Evolutionary conservation across 164 flowering plant species (phyloP).

Genomic region (Vitis amurensis): DNA sequence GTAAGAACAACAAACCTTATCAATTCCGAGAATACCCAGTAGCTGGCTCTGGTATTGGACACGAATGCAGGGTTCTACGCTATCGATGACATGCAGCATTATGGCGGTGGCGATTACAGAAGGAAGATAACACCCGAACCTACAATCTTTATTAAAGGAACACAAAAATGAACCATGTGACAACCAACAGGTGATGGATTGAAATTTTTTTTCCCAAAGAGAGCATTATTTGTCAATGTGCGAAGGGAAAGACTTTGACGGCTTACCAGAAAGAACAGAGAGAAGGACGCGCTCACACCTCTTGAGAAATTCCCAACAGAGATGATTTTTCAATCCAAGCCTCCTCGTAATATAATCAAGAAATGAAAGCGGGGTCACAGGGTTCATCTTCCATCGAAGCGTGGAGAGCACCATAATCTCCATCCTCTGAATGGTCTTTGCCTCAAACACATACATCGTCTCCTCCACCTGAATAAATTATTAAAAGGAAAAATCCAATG

Average conservation of each 20-base stretch:
- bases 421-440: conserved; percentile 82
- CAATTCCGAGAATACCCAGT: conserved; percentile 39
- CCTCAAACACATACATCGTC: conserved; percentile 60
- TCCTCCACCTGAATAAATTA: conserved; percentile 60
- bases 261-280: conserved; percentile 56
- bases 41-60: conserved; percentile 38
- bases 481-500: conserved; percentile 3
- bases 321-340: conserved; percentile 48
- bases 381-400: conserved; percentile 87
- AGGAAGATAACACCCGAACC: conserved; percentile 48
- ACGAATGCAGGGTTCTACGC: conserved; percentile 31
- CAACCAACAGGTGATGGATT: background rate
- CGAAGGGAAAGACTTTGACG: background rate
- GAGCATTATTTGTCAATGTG: background rate
- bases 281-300: conserved; percentile 55
- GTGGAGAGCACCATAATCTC: conserved; percentile 81
- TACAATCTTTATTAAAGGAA: conserved; percentile 40
- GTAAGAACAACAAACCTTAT: conserved; percentile 29
- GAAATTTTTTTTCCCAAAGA: background rate
- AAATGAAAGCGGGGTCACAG: conserved; percentile 75
- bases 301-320: conserved; percentile 55
- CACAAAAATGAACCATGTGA: background rate
- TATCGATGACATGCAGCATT: conserved; percentile 46
- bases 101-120: conserved; percentile 57
- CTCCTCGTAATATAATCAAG: conserved; percentile 65